Evolutionary conservation across 192 early-diverging fungal species (phyloP).

Genomic region (Backusella circina): DNA sequence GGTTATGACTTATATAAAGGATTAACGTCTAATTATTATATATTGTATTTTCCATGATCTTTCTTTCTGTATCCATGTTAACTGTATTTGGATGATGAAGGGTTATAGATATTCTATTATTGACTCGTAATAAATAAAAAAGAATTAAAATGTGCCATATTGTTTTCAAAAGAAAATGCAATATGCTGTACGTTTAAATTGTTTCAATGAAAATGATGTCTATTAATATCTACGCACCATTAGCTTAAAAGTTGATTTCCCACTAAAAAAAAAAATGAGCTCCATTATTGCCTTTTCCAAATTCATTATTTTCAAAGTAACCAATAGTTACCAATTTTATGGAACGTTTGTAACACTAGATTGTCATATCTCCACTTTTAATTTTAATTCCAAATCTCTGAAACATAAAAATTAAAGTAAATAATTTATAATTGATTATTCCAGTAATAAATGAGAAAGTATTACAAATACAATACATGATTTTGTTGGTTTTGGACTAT

Average conservation of each 20-base stretch:
- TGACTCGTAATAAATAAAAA: slow-evolving; percentile 1
- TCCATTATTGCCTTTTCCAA: background rate
- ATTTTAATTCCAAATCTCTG: background rate
- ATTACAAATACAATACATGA: background rate
- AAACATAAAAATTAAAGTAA: background rate
- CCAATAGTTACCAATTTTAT: background rate
- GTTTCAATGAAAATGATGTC: background rate
- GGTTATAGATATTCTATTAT: background rate
- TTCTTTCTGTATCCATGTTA: background rate
- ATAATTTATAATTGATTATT: background rate
- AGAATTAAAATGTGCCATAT: background rate
- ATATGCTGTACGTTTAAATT: background rate
- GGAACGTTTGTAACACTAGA: background rate
- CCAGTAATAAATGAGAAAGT: background rate
- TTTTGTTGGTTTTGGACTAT: background rate
- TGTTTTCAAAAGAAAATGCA: background rate
- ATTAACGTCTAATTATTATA: background rate
- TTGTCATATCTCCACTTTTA: background rate
- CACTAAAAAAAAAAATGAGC: background rate
- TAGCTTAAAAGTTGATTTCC: background rate
- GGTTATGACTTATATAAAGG: background rate
- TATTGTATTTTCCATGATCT: background rate
- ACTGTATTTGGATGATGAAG: background rate
- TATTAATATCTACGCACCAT: background rate
- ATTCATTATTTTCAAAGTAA: background rate